phyloP scores from a whole-genome alignment of 2,329 filamentous ascomycete species.

The Pleomassaria siparia region DNA sequence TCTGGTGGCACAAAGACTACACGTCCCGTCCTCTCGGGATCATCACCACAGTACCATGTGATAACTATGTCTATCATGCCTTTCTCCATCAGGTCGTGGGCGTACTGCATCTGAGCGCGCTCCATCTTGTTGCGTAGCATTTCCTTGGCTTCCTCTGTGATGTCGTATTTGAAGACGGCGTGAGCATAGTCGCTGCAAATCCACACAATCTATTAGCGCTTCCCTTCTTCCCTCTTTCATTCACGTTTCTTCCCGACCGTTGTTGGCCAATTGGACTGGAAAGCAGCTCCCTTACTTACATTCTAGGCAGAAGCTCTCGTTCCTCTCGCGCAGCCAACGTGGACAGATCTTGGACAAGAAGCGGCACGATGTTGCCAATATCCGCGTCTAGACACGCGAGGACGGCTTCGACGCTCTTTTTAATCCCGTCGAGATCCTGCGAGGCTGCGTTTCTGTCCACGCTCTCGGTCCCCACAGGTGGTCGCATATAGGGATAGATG shows the following conservation, averaged over 20 bases:
- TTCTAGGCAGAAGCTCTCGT: conserved; percentile 9
- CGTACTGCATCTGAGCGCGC: conserved; percentile 6
- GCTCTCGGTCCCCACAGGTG: not conserved
- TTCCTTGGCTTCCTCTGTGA: conserved; percentile 5
- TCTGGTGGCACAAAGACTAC: not conserved
- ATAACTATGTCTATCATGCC: conserved; percentile 8
- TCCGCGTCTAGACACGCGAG: conserved; percentile 5
- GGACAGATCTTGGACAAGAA: conserved; percentile 10
- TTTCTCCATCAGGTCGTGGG: conserved; percentile 7
- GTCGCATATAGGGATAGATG: not conserved
- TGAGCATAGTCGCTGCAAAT: conserved; percentile 8
- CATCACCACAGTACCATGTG: conserved; percentile 8
- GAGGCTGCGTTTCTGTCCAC: not conserved
- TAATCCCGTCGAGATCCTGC: not conserved
- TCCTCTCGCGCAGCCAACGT: conserved; percentile 2
- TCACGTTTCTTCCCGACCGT: too few species aligned
- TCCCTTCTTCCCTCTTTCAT: too few species aligned
- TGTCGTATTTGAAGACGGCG: not conserved
- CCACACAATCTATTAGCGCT: not conserved
- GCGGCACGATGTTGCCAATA: conserved; percentile 7
- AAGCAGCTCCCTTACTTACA: not conserved
- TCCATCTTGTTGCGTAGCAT: conserved; percentile 13
- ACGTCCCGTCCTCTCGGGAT: not conserved
- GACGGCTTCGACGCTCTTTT: conserved; percentile 4
- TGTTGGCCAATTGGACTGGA: not conserved